Conservation (phyloP, 1,139 yeast species). For the Diutina rugosa region DNA sequence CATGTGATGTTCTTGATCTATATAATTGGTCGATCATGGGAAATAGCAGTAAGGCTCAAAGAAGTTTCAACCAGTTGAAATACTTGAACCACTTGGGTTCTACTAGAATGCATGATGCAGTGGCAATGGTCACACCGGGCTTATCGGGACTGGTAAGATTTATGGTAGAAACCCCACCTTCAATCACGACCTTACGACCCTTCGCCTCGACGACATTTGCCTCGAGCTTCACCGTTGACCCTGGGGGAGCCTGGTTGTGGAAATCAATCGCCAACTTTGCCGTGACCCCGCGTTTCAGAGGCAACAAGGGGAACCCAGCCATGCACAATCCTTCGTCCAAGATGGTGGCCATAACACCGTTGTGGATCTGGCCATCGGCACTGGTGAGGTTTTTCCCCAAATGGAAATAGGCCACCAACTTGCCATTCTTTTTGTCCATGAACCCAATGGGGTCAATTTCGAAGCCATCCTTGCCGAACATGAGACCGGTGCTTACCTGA, state of each 20-base stretch:
- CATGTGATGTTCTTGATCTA: no score
- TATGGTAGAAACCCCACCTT: conserved; percentile 47
- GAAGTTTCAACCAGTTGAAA: conserved; percentile 41
- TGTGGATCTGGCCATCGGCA: conserved; percentile 61
- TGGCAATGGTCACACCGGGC: conserved; percentile 22
- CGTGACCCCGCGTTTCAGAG: conserved; percentile 82
- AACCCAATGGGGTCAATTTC: conserved; percentile 60
- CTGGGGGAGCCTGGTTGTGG: conserved; percentile 51
- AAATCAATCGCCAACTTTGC: conserved; percentile 64
- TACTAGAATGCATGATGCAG: conserved; percentile 50
- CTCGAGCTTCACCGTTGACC: conserved; percentile 49
- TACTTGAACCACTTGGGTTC: conserved; percentile 76
- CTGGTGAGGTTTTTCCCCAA: conserved; percentile 57
- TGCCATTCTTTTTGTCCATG: conserved; percentile 29
- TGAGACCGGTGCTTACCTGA: conserved; percentile 54
- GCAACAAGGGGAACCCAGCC: conserved; percentile 79
- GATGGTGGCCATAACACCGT: conserved; percentile 74
- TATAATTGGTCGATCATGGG: no score
- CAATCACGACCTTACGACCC: conserved; percentile 73
- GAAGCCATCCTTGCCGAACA: conserved; percentile 48
- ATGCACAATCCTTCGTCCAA: conserved; percentile 79
- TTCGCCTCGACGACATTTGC: conserved; percentile 56
- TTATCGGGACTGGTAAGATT: conserved; percentile 14
- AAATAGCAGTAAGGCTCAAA: not conserved
- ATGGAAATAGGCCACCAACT: conserved; percentile 51